Percentiles rank a stretch among this genome's conserved stretches.
phyloP scores from a whole-genome alignment of 441 rosid species.

The Gossypium davidsonii region DNA sequence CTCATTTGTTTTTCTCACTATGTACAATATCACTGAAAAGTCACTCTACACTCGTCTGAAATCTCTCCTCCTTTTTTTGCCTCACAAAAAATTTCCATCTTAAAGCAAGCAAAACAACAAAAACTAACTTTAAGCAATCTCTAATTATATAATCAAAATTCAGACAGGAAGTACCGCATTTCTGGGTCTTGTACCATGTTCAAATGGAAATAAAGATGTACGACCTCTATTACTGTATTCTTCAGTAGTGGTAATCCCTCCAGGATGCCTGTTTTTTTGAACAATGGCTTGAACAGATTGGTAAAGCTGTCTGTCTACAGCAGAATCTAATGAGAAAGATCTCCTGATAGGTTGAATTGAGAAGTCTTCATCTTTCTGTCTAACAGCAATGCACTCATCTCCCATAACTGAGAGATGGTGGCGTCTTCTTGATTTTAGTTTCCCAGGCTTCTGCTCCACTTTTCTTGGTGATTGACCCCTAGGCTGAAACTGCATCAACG shows the following conservation, averaged over 20 bases:
- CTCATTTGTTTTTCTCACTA: background rate
- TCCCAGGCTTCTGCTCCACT: conserved; percentile 24
- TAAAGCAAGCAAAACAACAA: conserved; percentile 8
- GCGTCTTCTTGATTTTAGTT: conserved; percentile 24
- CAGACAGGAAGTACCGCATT: conserved; percentile 43
- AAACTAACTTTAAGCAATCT: conserved; percentile 13
- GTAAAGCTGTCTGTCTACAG: conserved; percentile 55
- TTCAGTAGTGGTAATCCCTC: conserved; percentile 23
- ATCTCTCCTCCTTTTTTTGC: background rate
- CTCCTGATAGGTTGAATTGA: conserved; percentile 55
- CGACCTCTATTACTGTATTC: conserved; percentile 36
- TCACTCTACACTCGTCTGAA: conserved; percentile 4
- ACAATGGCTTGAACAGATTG: conserved; percentile 42
- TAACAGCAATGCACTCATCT: conserved; percentile 49
- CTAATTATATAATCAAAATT: conserved; percentile 31
- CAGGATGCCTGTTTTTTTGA: conserved; percentile 27
- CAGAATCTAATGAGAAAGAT: conserved; percentile 65
- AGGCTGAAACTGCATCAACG: conserved; percentile 15
- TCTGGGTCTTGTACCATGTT: conserved; percentile 38
- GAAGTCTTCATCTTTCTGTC: conserved; percentile 40
- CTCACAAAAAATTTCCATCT: background rate
- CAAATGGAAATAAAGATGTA: conserved; percentile 46
- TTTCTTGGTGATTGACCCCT: conserved; percentile 27
- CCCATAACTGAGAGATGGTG: conserved; percentile 38
- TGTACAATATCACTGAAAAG: conserved; percentile 11